Conservation (phyloP, 164 flowering plant species). For the Buxus sempervirens region DNA sequence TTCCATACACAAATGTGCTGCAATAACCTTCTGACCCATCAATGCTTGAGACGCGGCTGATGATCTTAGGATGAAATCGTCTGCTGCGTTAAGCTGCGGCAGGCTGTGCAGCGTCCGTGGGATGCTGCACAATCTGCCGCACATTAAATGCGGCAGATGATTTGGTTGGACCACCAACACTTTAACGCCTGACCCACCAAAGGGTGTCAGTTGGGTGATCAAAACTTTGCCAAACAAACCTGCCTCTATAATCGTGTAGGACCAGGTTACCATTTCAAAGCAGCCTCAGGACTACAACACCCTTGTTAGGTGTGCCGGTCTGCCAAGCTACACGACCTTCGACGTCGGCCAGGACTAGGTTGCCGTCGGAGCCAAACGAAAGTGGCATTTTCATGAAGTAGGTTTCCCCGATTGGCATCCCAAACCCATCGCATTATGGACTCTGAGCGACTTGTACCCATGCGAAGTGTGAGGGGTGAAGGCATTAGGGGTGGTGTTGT, state of each 20-base stretch:
- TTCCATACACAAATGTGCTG: too few relatives aligned
- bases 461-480: constrained; percentile 22
- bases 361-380: constrained; percentile 31
- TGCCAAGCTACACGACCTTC: constrained; percentile 38
- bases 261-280: constrained; percentile 37
- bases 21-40: constrained; percentile 2
- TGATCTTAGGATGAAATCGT: too few relatives aligned
- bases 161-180: constrained; percentile 19
- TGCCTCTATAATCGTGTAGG: constrained; percentile 12
- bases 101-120: too few relatives aligned
- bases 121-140: too few relatives aligned
- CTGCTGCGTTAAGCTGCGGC: too few relatives aligned
- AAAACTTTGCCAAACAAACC: too few relatives aligned
- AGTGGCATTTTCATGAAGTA: constrained; percentile 33
- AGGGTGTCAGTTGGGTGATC: too few relatives aligned
- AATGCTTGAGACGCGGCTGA: too few relatives aligned
- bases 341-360: constrained; percentile 26
- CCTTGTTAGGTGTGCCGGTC: constrained; percentile 27
- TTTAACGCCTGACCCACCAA: constrained; percentile 24
- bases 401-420: too few relatives aligned
- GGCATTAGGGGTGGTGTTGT: constrained; percentile 37
- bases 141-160: too few relatives aligned
- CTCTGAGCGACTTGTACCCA: constrained; percentile 15
- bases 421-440: too few relatives aligned
- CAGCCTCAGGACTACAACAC: constrained; percentile 23